A percentile compares a stretch with the other conserved stretches of the same genome.
Evolutionary conservation across 495 filamentous ascomycete genomes (phyloP).

Genomic region (Penicillium fimorum): DNA sequence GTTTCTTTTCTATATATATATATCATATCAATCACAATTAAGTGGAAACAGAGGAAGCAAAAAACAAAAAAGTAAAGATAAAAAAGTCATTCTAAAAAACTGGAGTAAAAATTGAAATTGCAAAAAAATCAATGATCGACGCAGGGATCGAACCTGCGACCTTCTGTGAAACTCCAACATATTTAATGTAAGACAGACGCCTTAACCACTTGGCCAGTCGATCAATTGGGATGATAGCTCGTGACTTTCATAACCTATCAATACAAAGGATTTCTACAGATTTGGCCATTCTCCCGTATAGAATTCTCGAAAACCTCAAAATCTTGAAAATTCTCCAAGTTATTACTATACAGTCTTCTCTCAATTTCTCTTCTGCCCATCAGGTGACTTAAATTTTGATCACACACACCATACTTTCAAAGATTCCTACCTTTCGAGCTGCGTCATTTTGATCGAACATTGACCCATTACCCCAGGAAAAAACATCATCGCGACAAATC

Average conservation of each 20-base stretch:
- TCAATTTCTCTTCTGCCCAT: too few species aligned
- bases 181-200: conserved; percentile 12
- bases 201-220: conserved; percentile 14
- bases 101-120: conserved; percentile 14
- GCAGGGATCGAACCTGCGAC: conserved; percentile 13
- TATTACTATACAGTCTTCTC: too few species aligned
- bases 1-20: not conserved
- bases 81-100: not conserved
- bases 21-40: not conserved
- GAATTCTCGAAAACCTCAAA: too few species aligned
- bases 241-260: too few species aligned
- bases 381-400: too few species aligned
- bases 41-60: not conserved
- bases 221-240: not conserved
- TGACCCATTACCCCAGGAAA: not conserved
- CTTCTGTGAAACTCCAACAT: conserved; percentile 9
- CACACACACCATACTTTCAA: not conserved
- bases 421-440: not conserved
- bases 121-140: conserved; percentile 8
- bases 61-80: not conserved
- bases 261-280: too few species aligned
- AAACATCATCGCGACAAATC: not conserved
- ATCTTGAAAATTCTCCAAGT: too few species aligned
- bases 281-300: too few species aligned
- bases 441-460: not conserved